These are phyloP conservation scores for Arabidopsis arenosa DNA, from an alignment of 345 rosid genomes.

Conservation along the genomic window DNA sequence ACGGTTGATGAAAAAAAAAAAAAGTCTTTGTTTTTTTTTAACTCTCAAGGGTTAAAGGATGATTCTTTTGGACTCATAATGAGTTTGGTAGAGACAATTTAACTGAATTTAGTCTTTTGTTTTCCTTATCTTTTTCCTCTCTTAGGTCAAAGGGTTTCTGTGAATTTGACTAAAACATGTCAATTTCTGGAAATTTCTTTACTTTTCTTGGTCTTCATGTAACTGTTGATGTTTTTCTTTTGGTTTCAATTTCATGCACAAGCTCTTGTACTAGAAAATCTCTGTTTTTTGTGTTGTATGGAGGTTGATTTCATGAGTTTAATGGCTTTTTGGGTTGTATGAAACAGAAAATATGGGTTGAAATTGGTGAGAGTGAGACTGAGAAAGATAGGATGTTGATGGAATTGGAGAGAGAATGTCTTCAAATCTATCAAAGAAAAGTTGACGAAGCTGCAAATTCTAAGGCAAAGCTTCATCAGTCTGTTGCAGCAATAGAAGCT, in stretches of 20 bases:
- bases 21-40: slow-evolving; percentile 17
- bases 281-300: slow-evolving; percentile 7
- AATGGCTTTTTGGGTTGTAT: slow-evolving; percentile 11
- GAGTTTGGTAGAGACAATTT: slow-evolving; percentile 48
- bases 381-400: slow-evolving; percentile 84
- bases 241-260: slow-evolving; percentile 10
- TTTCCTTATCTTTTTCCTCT: slow-evolving; percentile 29
- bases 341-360: slow-evolving; percentile 96
- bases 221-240: slow-evolving; percentile 15
- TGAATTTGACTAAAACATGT: slow-evolving; percentile 40
- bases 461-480: slow-evolving; percentile 90
- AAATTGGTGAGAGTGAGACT: slow-evolving; percentile 86
- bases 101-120: slow-evolving; percentile 34
- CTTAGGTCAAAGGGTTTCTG: slow-evolving; percentile 39
- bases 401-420: slow-evolving; percentile 92
- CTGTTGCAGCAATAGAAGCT: slow-evolving; percentile 92
- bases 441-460: slow-evolving; percentile 92
- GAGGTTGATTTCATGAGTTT: slow-evolving; percentile 19
- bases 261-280: background rate
- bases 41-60: slow-evolving; percentile 40
- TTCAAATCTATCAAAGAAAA: slow-evolving; percentile 86
- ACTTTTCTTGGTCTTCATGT: slow-evolving; percentile 10
- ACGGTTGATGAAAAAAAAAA: slow-evolving; percentile 25
- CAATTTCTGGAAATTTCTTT: background rate
- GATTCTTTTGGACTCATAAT: slow-evolving; percentile 49